A percentile compares a stretch with the other conserved stretches of the same genome.
Evolutionary conservation across 2,329 filamentous ascomycete species (phyloP).

Genomic region (Phyllosticta capitalensis): DNA sequence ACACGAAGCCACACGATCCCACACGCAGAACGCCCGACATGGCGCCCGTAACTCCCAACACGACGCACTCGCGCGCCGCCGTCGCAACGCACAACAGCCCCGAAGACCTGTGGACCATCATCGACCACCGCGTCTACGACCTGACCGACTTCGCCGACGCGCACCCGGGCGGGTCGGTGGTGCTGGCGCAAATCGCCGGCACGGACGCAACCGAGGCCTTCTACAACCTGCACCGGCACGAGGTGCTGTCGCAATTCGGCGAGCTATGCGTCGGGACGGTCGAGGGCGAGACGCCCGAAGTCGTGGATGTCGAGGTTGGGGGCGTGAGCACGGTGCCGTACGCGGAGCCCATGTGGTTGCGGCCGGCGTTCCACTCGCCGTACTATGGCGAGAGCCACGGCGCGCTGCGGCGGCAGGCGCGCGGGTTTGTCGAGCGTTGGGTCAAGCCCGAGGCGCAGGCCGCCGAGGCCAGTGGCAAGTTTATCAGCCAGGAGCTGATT

Average conservation of each 20-base stretch:
- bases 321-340: constrained; percentile 73
- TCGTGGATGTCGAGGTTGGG: constrained; percentile 59
- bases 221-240: constrained; percentile 86
- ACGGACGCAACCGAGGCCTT: constrained; percentile 73
- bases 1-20: neutral
- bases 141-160: constrained; percentile 76
- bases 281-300: constrained; percentile 63
- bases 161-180: constrained; percentile 72
- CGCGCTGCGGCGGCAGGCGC: constrained; percentile 56
- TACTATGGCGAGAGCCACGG: constrained; percentile 73
- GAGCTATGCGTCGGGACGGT: constrained; percentile 64
- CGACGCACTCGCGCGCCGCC: constrained; percentile 39
- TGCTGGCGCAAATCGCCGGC: constrained; percentile 71
- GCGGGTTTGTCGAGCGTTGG: constrained; percentile 63
- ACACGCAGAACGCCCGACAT: neutral
- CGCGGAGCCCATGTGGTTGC: constrained; percentile 75
- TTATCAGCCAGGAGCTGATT: constrained; percentile 61
- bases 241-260: constrained; percentile 74
- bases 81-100: constrained; percentile 68
- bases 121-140: constrained; percentile 83
- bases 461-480: constrained; percentile 63
- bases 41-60: constrained; percentile 16
- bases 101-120: constrained; percentile 71
- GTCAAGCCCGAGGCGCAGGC: constrained; percentile 65
- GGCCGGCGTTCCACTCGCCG: constrained; percentile 64